Base-by-base conservation (phyloP, 1,139 yeast genomes). In the Pichia sp. region DNA sequence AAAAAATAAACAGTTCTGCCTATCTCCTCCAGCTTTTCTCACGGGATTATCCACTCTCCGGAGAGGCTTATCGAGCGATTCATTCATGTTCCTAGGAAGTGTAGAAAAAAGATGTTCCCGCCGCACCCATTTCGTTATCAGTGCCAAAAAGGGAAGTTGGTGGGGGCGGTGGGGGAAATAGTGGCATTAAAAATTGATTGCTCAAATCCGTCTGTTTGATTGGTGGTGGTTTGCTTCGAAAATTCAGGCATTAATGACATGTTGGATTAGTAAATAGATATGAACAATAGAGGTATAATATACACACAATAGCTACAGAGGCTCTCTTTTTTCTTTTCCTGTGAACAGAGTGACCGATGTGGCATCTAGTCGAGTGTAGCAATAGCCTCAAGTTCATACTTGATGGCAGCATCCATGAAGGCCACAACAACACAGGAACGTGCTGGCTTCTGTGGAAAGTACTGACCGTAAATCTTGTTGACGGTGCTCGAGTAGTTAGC, bases 341-440 rank as follows among this genome's bases (percentile, higher is more conserved):
- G 9, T 25, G 28, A 9, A 6, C 28, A 9, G 28, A 31, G 16
- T 13, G 13, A 31, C 12, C 8, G 30, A 26, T 12, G 8, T 10
- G 16, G 6, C 26, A 21, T 19, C 13, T 41, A 41, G 18, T 41
- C 43, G n/a, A 41, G 18, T 21, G 34, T 23, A 9, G 74, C 74
- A 46, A 55, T 37, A 18, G 52, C 50, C 57, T 75, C 79, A 46
- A 75, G 55, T 60, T 75, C 80, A 28, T 74, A 74, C 53, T 73
- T 69, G 25, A 74, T 52, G 6, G 62, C 57, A 9, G 65, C 61
- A 59, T 74, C 69, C 40, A 78, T 78, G 66, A 75, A 75, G 6
- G 62, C 65, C 28, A 73, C 76, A 46, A 77, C 71, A 31, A 79
- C 75, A 62, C 83, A 78, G 50, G 79, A 73, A 67, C 85, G 72